Evolutionary conservation across 1,139 yeast genomes (phyloP), one percentile per base, ranked within the genome.

Genomic region (Kluyveromyces sp.): DNA sequence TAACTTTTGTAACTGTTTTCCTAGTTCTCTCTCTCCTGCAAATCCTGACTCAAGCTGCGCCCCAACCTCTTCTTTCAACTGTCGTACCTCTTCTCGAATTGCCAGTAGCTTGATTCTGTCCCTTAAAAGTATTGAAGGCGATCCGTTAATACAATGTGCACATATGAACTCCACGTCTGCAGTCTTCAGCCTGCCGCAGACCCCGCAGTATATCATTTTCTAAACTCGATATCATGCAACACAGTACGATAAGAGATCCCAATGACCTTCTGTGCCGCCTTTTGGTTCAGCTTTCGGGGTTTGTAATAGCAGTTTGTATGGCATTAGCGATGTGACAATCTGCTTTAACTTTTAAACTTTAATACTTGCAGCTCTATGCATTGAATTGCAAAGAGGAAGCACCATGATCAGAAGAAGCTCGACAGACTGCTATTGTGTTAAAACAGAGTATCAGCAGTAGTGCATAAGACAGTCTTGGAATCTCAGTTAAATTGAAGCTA

Each of bases 141-240:
- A 57, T 18, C 55, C 51, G 40, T 54, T 57, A 35, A 57, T 42
- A 46, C 63, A 58, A 41, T 53, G 58, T 6, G 52, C 43, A 41
- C 63, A 58, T 20, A 49, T 52, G 43, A 56, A 48, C n/a, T 42
- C 30, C 13, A 31, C 15, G 19, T 30, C 36, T 4, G 29, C 50
- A 13, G 49, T 46, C 15, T 49, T 45, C 16, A 49, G 48, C 26
- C 52, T 48, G 32, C 45, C 47, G 39, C 60, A 57, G 17, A 51
- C 42, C 18, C 51, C 47, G 33, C 59, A 57, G 36, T 47, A 49
- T 57, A 51, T 54, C 31, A 38, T 38, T 9, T 22, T 22, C n/a
- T n/a, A n/a, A n/a, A n/a, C n/a, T n/a, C n/a, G n/a, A n/a, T n/a
- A n/a, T n/a, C n/a, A n/a, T n/a, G n/a, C n/a, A n/a, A n/a, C n/a